Evolutionary conservation across 768 basidiomycete genomes (phyloP).

Genomic region (Pilatotrama ljubarskyi): DNA sequence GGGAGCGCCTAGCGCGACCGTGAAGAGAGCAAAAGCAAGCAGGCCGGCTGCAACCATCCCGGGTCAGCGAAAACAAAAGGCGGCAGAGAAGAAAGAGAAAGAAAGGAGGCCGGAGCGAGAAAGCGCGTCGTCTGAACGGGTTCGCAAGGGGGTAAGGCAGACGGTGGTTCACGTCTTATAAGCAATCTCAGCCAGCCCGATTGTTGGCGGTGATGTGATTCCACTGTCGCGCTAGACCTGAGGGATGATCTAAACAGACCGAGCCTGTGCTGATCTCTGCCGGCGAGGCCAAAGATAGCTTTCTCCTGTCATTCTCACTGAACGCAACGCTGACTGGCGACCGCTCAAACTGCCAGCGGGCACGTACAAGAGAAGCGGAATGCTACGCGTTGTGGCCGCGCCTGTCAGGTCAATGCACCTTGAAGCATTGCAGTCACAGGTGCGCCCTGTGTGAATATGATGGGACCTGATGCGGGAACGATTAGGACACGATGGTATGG

Average conservation of each 20-base stretch:
- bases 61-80: background rate
- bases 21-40: slow-evolving; percentile 25
- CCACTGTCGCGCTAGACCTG: no score
- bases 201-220: no score
- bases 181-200: no score
- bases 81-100: background rate
- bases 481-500: no score
- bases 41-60: slow-evolving; percentile 26
- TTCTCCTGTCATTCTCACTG: background rate
- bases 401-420: no score
- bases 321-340: no score
- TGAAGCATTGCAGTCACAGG: background rate
- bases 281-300: no score
- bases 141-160: no score
- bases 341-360: no score
- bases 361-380: background rate
- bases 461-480: background rate
- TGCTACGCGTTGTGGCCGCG: background rate
- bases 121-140: background rate
- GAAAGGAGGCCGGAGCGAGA: background rate
- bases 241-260: no score
- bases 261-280: no score
- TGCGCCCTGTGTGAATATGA: background rate
- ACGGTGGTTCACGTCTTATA: no score
- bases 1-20: slow-evolving; percentile 25